Conservation (phyloP, 139 green algal species). For the Helicosporidium sp. region DNA sequence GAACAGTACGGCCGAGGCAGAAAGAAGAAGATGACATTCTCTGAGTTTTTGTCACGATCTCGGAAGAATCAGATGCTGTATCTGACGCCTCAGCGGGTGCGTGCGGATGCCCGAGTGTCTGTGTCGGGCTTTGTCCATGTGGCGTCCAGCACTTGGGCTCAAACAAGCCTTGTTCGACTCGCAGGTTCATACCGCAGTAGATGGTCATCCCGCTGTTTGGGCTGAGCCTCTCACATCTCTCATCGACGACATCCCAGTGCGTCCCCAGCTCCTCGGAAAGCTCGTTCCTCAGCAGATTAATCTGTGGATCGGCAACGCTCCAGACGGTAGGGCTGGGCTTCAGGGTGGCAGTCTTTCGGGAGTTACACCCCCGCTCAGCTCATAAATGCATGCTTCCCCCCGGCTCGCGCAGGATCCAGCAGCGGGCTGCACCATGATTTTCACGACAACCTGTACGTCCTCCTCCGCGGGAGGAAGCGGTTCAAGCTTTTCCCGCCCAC, state of each 20-base stretch:
- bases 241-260: conserved; percentile 24
- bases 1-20: background rate
- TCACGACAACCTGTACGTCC: conserved; percentile 71
- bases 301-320: conserved; percentile 27
- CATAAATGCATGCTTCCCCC: conserved; percentile 31
- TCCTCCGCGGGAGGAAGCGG: conserved; percentile 52
- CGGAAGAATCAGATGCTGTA: background rate
- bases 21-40: background rate
- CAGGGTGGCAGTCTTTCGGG: no score
- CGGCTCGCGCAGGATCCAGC: conserved; percentile 20
- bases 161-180: background rate
- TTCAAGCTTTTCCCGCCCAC: conserved; percentile 50
- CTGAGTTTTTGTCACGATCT: background rate
- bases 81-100: background rate
- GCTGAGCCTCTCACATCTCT: conserved; percentile 27
- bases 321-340: no score
- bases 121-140: background rate
- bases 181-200: background rate
- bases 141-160: background rate
- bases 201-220: conserved; percentile 36
- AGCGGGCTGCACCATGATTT: conserved; percentile 68
- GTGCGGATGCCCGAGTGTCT: background rate
- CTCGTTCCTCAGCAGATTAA: conserved; percentile 41
- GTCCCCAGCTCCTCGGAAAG: conserved; percentile 25
- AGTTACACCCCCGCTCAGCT: no score